phyloP scores from a whole-genome alignment of 768 basidiomycete species.

The Termitomyces sp. region DNA sequence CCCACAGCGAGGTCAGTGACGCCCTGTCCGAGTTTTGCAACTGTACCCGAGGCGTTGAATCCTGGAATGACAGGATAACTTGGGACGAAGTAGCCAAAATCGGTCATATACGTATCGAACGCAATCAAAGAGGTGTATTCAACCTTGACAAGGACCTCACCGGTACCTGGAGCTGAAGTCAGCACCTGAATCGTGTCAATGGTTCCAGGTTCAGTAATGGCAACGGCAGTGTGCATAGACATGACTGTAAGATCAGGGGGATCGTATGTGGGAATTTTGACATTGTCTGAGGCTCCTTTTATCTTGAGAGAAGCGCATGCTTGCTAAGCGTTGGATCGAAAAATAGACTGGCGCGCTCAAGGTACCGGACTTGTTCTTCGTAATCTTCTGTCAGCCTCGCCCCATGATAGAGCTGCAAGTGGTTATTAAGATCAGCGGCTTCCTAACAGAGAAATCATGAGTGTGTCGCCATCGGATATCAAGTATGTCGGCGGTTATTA shows the following conservation, averaged over 20 bases:
- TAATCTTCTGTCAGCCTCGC: not conserved
- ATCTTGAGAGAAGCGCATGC: not conserved
- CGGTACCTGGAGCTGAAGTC: conserved; percentile 25
- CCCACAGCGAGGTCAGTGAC: conserved; percentile 28
- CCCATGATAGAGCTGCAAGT: not conserved
- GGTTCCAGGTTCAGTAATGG: conserved; percentile 28
- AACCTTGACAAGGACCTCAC: conserved; percentile 34
- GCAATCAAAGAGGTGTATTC: conserved; percentile 33
- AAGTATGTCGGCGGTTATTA: no score
- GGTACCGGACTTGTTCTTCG: not conserved
- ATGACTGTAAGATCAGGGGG: conserved; percentile 11
- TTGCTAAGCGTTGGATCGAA: not conserved
- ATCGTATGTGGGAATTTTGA: not conserved
- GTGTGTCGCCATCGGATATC: not conserved
- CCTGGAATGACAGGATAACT: conserved; percentile 32
- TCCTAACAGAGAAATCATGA: no score
- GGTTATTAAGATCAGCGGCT: not conserved
- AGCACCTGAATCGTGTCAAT: conserved; percentile 30
- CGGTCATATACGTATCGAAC: conserved; percentile 34
- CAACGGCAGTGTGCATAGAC: conserved; percentile 40
- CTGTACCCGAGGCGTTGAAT: conserved; percentile 31
- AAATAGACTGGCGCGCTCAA: not conserved
- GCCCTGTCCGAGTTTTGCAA: conserved; percentile 29
- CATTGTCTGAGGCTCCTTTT: not conserved
- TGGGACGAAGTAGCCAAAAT: conserved; percentile 21